Base-by-base conservation (phyloP, 169 alveolate genomes). In the Plasmodium chabaudi region DNA sequence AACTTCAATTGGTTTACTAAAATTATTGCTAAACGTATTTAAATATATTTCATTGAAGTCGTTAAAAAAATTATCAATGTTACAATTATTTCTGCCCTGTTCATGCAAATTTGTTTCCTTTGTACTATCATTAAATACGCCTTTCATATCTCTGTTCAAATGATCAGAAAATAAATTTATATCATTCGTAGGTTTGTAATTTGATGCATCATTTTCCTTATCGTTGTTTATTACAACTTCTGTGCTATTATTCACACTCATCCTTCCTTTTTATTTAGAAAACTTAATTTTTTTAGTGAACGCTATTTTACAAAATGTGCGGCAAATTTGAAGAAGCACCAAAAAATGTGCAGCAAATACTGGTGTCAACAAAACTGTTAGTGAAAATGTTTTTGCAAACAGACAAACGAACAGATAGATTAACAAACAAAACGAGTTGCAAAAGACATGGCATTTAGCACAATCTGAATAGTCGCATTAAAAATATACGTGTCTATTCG, bases 101-200 rank as follows among this genome's bases (percentile, higher is more conserved):
- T 75, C 65, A n/a, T 75, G 17, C 13, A 75, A 42, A 34, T 46
- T 5, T 15, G 63, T 60, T 63, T 75, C 88, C 55, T 61, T 49
- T 56, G 7, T 68, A 7, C 1, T 25, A 49, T 75, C 75, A 63
- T 25, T 75, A 34, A 60, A 51, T 12, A 75, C 46, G 9, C 75
- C 88, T 75, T 75, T 75, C 53, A 44, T 61, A 55, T 75, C 88
- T 44, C 88, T 19, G 64, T 42, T 44, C 10, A 68, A 15, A 6
- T 19, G 39, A 17, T 75, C 75, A 15, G 46, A 25, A 63, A 47
- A 17, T 42, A 19, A 21, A 73, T 13, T 73, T 10, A 34, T 34
- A 2, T 34, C 42, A 34, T 34, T 34, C 1, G 59, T 9, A 49
- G 39, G 46, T n/a, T 73, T 25, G 47, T 53, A 39, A 39, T 42